Evolutionary conservation across 2,329 filamentous ascomycete species (phyloP).

Genomic region (Colletotrichum horii): DNA sequence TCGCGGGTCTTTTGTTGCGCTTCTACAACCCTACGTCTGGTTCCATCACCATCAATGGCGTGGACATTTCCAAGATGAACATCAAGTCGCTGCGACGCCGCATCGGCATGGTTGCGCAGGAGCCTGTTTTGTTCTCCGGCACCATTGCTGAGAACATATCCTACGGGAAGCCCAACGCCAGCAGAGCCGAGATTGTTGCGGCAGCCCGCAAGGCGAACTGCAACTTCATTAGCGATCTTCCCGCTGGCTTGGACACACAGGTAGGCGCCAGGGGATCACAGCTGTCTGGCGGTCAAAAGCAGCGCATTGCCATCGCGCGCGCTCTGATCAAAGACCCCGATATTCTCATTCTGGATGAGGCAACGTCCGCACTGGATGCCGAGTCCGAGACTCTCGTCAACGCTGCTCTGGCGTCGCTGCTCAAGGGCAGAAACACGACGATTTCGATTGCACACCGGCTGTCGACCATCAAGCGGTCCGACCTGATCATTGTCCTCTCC

Average conservation of each 20-base stretch:
- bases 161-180: conserved; percentile 84
- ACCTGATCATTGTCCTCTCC: conserved; percentile 91
- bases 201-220: conserved; percentile 95
- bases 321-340: conserved; percentile 95
- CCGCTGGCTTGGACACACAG: conserved; percentile 91
- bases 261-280: conserved; percentile 93
- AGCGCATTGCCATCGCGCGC: conserved; percentile 95
- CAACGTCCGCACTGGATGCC: conserved; percentile 93
- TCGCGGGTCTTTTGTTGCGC: conserved; percentile 86
- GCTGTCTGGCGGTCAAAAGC: conserved; percentile 94
- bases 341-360: conserved; percentile 95
- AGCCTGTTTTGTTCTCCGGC: conserved; percentile 90
- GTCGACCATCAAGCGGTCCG: conserved; percentile 94
- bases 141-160: conserved; percentile 89
- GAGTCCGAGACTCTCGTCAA: conserved; percentile 98
- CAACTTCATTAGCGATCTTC: conserved; percentile 95
- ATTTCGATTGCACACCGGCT: conserved; percentile 97
- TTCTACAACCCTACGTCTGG: conserved; percentile 88
- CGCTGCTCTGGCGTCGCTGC: conserved; percentile 79
- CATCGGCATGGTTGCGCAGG: conserved; percentile 94
- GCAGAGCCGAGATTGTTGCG: conserved; percentile 78
- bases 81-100: conserved; percentile 89
- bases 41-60: conserved; percentile 80
- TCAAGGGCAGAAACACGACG: conserved; percentile 89
- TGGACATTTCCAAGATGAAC: conserved; percentile 86